A percentile compares a stretch with the other conserved stretches of the same genome.
phyloP scores from a whole-genome alignment of 805 yeast species.

The Kuraishia ogatae region DNA sequence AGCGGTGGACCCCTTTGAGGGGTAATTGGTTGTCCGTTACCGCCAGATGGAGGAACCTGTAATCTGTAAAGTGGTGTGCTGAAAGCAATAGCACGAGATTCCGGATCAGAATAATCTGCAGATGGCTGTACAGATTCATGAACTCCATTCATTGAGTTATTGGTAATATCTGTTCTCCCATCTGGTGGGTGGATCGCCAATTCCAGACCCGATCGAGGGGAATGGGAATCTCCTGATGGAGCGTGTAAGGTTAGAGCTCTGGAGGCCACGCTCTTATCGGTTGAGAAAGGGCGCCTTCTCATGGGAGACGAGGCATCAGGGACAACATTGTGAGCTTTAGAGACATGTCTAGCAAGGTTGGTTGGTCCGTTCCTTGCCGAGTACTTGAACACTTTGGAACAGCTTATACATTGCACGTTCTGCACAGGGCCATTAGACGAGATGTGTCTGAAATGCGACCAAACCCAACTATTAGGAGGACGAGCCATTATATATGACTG shows the following conservation, averaged over 20 bases:
- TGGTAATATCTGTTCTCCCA: background rate
- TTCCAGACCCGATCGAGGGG: background rate
- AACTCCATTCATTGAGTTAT: background rate
- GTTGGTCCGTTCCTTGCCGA: constrained; percentile 26
- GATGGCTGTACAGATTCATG: background rate
- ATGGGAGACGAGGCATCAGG: background rate
- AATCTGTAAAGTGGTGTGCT: constrained; percentile 15
- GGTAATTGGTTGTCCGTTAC: background rate
- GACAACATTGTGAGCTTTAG: constrained; percentile 17
- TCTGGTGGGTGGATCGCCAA: background rate
- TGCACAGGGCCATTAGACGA: constrained; percentile 13
- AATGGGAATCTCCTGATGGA: background rate
- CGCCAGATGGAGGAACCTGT: constrained; percentile 5
- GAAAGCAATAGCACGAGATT: constrained; percentile 12
- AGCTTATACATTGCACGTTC: constrained; percentile 19
- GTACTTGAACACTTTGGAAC: constrained; percentile 19
- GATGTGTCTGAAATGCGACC: constrained; percentile 23
- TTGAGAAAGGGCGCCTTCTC: constrained; percentile 2
- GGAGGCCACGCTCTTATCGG: background rate
- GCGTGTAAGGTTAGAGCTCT: background rate
- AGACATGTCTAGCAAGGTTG: constrained; percentile 22
- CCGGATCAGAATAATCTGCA: constrained; percentile 12
- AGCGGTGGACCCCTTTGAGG: background rate
- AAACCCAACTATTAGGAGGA: constrained; percentile 22
- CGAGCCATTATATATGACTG: constrained; percentile 19